A percentile compares a stretch with the other conserved stretches of the same genome.
These are phyloP conservation scores for Epichloe hybrida DNA, from an alignment of 2,329 filamentous ascomycete species.

Conservation along the genomic window DNA sequence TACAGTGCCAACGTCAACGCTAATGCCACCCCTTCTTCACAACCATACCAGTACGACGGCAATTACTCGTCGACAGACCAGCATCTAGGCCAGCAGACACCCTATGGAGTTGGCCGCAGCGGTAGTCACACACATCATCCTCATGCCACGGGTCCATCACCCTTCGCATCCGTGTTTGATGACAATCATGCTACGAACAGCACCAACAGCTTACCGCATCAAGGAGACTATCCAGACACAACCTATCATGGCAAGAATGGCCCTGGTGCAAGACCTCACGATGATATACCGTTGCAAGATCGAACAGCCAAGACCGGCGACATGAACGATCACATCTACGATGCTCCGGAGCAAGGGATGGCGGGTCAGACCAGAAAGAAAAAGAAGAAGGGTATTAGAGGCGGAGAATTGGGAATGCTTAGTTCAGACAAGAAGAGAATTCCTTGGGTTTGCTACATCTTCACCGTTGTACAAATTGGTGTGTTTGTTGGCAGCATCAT, in stretches of 20 bases:
- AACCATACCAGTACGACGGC: conserved; percentile 23
- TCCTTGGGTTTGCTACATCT: conserved; percentile 71
- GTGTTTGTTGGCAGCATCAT: conserved; percentile 86
- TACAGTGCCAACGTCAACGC: conserved; percentile 13
- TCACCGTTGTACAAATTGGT: conserved; percentile 62
- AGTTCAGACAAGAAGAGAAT: conserved; percentile 41
- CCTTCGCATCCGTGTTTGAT: conserved; percentile 55
- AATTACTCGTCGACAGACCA: conserved; percentile 8
- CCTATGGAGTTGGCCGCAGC: conserved; percentile 17
- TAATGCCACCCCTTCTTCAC: conserved; percentile 23
- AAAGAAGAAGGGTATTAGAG: conserved; percentile 33
- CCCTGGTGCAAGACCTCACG: conserved; percentile 22
- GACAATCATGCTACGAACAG: conserved; percentile 48
- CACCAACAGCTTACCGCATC: conserved; percentile 25
- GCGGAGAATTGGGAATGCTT: conserved; percentile 47
- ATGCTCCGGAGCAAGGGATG: conserved; percentile 28
- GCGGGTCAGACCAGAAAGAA: conserved; percentile 15
- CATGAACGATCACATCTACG: conserved; percentile 48
- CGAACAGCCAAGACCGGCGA: conserved; percentile 29
- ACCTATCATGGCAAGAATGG: conserved; percentile 38
- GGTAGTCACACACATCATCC: conserved; percentile 8
- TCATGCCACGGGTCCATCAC: conserved; percentile 29
- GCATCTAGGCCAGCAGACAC: conserved; percentile 3
- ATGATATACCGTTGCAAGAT: conserved; percentile 46
- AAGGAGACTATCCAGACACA: conserved; percentile 35